These are phyloP conservation scores for Sporothrix luriei DNA, from an alignment of 2,329 filamentous ascomycete species.

Conservation along the genomic window DNA sequence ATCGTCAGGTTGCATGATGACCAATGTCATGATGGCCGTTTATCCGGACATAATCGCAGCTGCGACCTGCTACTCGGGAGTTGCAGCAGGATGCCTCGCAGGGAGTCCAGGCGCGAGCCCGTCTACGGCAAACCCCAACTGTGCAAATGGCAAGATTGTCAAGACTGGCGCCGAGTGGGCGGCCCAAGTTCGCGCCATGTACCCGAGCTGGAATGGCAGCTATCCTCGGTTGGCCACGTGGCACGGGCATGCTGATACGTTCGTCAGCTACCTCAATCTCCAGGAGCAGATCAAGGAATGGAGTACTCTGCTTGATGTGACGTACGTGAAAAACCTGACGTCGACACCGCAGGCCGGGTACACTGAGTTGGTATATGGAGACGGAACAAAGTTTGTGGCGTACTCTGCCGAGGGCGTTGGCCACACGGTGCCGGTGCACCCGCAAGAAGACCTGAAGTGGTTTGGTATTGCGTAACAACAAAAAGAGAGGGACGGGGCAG, in stretches of 20 bases:
- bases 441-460: constrained; percentile 34
- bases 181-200: constrained; percentile 38
- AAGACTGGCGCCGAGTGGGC: constrained; percentile 11
- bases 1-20: constrained; percentile 47
- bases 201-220: constrained; percentile 46
- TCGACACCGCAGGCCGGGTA: constrained; percentile 40
- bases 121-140: constrained; percentile 43
- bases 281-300: constrained; percentile 42
- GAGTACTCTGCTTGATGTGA: constrained; percentile 40
- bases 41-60: constrained; percentile 44
- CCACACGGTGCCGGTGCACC: constrained; percentile 39
- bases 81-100: constrained; percentile 40
- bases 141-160: constrained; percentile 49
- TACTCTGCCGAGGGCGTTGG: constrained; percentile 41
- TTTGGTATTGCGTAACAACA: constrained; percentile 33
- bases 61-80: constrained; percentile 41
- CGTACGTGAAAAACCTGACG: constrained; percentile 37
- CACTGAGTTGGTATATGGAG: constrained; percentile 42
- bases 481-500: neutral
- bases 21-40: constrained; percentile 42
- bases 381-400: constrained; percentile 42
- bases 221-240: constrained; percentile 60
- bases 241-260: constrained; percentile 57
- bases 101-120: constrained; percentile 36
- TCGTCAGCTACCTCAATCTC: constrained; percentile 49